These are phyloP conservation scores for Melampsora medusae DNA, from an alignment of 1,284 basidiomycete species.

Conservation along the genomic window DNA sequence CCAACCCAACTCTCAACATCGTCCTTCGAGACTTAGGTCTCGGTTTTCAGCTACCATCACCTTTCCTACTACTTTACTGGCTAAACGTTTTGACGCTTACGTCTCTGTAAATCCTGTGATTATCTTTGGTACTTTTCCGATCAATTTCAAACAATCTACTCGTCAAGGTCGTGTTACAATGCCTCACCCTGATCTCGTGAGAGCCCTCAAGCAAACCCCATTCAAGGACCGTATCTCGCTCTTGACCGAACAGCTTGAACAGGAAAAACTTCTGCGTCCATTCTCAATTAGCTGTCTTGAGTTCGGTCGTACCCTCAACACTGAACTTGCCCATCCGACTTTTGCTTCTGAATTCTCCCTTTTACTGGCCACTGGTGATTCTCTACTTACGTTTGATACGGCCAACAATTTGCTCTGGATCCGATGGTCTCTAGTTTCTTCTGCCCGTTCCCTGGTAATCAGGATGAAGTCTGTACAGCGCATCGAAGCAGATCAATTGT, in stretches of 20 bases:
- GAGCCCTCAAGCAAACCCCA: background rate
- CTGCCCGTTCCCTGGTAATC: background rate
- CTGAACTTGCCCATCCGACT: background rate
- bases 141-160: background rate
- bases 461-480: constrained; percentile 3
- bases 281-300: constrained; percentile 3
- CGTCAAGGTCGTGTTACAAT: background rate
- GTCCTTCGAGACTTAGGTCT: background rate
- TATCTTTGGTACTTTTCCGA: background rate
- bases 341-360: constrained; percentile 7
- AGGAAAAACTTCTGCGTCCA: background rate
- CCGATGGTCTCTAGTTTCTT: background rate
- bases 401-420: background rate
- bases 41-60: background rate
- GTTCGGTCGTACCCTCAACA: background rate
- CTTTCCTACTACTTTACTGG: background rate
- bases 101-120: background rate
- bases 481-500: constrained; percentile 3
- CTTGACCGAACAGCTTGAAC: background rate
- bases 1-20: background rate
- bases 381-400: background rate
- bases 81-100: constrained; percentile 7
- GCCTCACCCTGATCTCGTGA: constrained; percentile 1
- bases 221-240: background rate
- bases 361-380: background rate